Evolutionary conservation across 108 stramenopile species (phyloP), one percentile per base, ranked within the genome.

Genomic region (Fragilariopsis cylindrus): DNA sequence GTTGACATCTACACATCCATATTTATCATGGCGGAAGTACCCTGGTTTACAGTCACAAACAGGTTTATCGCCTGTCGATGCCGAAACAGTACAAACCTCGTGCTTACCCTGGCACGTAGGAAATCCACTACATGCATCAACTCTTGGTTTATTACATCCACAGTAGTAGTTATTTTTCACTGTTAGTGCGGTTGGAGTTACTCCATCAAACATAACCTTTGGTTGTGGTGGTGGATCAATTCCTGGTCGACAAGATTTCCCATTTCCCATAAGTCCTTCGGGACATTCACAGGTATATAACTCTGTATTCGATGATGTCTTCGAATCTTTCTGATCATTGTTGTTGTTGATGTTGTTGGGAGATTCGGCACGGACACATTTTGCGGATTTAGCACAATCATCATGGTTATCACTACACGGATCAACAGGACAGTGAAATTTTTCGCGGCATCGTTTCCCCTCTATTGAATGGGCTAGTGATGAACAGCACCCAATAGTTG

Each of bases 1-100:
- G 39, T 81, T 81, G 71, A 92, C 92, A 62, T 97, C 96, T 8
- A 97, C 92, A 66, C 96, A 97, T 7, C 95, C 96, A 71, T 89
- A 88, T 2, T 72, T 73, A 7, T 82, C 80, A 42, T 86, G 79
- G 44, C 63, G 57, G 45, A 92, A 81, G 75, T 88, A 92, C 1
- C 96, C 96, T 15, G 91, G 77, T 73, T 89, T 83, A 70, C 96
- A 97, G 41, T 71, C 83, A 62, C 96, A 97, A 18, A 45, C 60
- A 6, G 94, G 90, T 48, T 60, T 67, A 70, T 91, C 86, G 60
- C 69, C 57, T 30, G 8, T 40, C 55, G 49, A 15, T 4, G 80
- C 65, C n/a, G 70, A 67, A 2, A 91, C 85, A 7, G 77, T 76
- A 70, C 92, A 94, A 52, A 87, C 68, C 76, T 94, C 83, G 68